Percentiles rank a stretch among this genome's conserved stretches.
phyloP scores from a whole-genome alignment of 768 basidiomycete species.

The Tulasnella sp. region DNA sequence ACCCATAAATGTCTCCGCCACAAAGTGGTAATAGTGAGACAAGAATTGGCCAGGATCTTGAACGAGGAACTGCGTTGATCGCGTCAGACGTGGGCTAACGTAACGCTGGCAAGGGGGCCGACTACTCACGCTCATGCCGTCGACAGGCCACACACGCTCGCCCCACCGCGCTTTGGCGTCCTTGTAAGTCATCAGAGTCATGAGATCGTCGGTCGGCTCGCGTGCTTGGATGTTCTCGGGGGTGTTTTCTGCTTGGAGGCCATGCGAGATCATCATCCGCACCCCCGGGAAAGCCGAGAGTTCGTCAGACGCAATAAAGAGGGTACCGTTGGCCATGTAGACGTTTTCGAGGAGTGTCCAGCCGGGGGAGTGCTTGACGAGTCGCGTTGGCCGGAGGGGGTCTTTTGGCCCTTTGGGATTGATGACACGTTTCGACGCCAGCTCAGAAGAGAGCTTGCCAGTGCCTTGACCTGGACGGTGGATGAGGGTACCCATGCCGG shows the following conservation, averaged over 20 bases:
- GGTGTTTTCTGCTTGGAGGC: constrained; percentile 39
- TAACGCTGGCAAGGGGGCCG: background rate
- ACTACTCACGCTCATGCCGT: constrained; percentile 52
- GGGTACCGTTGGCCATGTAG: constrained; percentile 75
- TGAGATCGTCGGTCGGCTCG: constrained; percentile 50
- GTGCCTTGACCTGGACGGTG: too few relatives aligned
- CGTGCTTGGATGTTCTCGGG: constrained; percentile 54
- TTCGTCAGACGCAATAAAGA: constrained; percentile 49
- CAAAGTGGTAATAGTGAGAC: constrained; percentile 80
- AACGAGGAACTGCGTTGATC: constrained; percentile 27
- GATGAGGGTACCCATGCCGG: too few relatives aligned
- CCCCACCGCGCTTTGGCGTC: constrained; percentile 56
- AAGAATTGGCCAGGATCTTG: constrained; percentile 69
- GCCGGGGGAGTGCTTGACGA: constrained; percentile 58
- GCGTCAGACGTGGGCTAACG: background rate
- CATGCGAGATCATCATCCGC: constrained; percentile 15
- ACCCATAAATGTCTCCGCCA: constrained; percentile 68
- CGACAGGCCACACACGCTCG: constrained; percentile 48
- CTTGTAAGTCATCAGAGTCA: constrained; percentile 46
- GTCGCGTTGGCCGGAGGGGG: constrained; percentile 38
- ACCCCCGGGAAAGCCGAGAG: constrained; percentile 35
- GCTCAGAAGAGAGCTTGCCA: too few relatives aligned
- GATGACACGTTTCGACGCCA: too few relatives aligned
- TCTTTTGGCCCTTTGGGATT: background rate
- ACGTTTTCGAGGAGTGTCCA: constrained; percentile 78